Percentiles rank a stretch among this genome's conserved stretches.
phyloP scores from a whole-genome alignment of 371 early-diverging fungal genomes.

The Batkoa obscura region DNA sequence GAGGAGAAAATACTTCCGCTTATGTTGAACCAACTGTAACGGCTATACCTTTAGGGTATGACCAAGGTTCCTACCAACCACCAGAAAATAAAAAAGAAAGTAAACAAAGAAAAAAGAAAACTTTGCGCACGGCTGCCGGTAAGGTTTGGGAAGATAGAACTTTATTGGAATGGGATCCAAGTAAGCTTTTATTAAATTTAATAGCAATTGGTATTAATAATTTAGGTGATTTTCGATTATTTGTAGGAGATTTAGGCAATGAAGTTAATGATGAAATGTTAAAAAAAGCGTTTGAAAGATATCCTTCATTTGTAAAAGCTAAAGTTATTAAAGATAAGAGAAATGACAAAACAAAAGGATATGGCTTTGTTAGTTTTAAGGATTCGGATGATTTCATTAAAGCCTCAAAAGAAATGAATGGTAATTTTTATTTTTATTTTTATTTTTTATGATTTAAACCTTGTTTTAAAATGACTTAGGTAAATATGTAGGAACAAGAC shows the following conservation, averaged over 20 bases:
- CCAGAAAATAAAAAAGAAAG: conserved; percentile 8
- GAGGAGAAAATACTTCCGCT: no score
- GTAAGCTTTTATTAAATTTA: conserved; percentile 17
- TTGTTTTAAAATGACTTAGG: conserved; percentile 22
- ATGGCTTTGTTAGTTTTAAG: conserved; percentile 64
- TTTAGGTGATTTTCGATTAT: conserved; percentile 64
- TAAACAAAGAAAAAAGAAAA: conserved; percentile 24
- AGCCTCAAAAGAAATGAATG: conserved; percentile 80
- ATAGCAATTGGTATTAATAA: neutral
- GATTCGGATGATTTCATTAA: conserved; percentile 64
- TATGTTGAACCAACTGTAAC: no score
- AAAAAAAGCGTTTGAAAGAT: conserved; percentile 54
- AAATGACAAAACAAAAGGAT: conserved; percentile 63
- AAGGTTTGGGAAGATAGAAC: conserved; percentile 89
- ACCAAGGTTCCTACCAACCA: conserved; percentile 2
- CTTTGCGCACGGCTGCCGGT: conserved; percentile 73
- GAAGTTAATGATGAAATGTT: conserved; percentile 72
- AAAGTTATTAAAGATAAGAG: conserved; percentile 59
- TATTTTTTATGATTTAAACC: no score
- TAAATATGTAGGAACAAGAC: conserved; percentile 88
- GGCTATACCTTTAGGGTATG: conserved; percentile 4
- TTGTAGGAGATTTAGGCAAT: conserved; percentile 75
- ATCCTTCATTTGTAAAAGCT: conserved; percentile 51
- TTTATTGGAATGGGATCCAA: conserved; percentile 71
- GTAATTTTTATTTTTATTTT: conserved; percentile 18